Evolutionary conservation across 371 early-diverging fungal species (phyloP), one percentile per base, ranked within the genome.

Genomic region (Apophysomyces elegans): DNA sequence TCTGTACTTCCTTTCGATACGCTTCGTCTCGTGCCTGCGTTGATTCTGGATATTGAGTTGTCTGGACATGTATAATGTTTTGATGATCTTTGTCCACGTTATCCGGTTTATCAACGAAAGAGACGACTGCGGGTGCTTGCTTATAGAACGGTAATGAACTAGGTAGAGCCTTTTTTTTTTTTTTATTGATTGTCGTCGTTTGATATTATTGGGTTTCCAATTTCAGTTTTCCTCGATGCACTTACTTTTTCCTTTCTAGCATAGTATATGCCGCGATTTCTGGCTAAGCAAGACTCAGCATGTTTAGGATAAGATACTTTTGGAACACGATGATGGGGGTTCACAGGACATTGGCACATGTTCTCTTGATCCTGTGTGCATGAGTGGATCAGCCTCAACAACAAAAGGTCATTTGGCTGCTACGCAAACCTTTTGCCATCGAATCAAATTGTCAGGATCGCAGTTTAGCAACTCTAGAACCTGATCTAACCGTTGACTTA

Each of bases 301-400:
- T 50, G 54, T 16, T 21, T 21, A 16, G 9, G n/a, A 26, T 50
- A 50, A 2, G 54, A 26, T 50, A 26, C 16, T 21, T 50, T 21
- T 50, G 54, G 54, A 9, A 50, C 54, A 21, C 54, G 54, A 50
- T 50, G 54, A 21, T 35, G 54, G 11, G 54, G 54, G 32, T 50
- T 26, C n/a, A 50, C 21, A 35, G 54, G 54, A 50, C 54, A 50
- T 21, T 16, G 21, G 21, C 54, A 21, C 5, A 50, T 1, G 16
- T 18, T 18, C 7, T 21, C 21, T 50, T 50, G 54, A 26, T 50
- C 8, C 54, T 50, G 21, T 26, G 32, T 50, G 54, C 16, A 50
- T 50, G 18, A 21, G 9, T 7, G 6, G n/a, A 47, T 47, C 41
- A 41, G 41, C 13, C n/a, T 14, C 21, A 8, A 26, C 21, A 9